Evolutionary conservation across 2,329 filamentous ascomycete species (phyloP), one percentile per base, ranked within the genome.

Genomic region (Blumeriella jaapii): DNA sequence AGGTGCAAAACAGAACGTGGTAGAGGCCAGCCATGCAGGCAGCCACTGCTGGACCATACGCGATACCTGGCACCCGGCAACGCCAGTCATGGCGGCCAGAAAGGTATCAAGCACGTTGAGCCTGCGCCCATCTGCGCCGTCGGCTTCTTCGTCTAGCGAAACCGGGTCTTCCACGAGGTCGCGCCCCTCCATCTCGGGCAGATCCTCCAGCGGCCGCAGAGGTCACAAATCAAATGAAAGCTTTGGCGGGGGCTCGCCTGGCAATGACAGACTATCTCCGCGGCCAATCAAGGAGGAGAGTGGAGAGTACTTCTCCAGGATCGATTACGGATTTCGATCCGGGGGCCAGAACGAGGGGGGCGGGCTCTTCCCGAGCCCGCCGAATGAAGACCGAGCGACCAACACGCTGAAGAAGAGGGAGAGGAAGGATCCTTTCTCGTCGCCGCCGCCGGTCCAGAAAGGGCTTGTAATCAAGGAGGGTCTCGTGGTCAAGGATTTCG

Each of bases 11-110:
- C 46, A 44, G 19, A 40, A 46, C 7, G 36, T 45, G n/a, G 40
- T 46, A 18, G 54, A 54, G 34, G 52, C 56, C 3, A 40, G 36
- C 5, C 56, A 58, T 25, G 38, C 35, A 12, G 34, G 34, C 7
- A 55, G 51, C 23, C 48, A 57, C 29, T 58, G 56, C 40, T 59
- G 55, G 55, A 47, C 29, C 6, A 36, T 38, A 45, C 41, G n/a
- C 45, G 45, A 49, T 28, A 45, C 29, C 17, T 50, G 47, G 49
- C 24, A 29, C 14, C 18, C 24, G 11, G 26, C 37, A 11, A 16
- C 30, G 3, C 36, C 35, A 12, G 34, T 36, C 8, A 19, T 25
- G n/a, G n/a, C 33, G 11, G 24, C 36, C 20, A 19, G 30, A 6
- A 24, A 34, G 12, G 29, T 16, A 31, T 8, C 18, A 26, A 14